Base-by-base conservation (phyloP, 78 protist species). In the Guillardia theta region DNA sequence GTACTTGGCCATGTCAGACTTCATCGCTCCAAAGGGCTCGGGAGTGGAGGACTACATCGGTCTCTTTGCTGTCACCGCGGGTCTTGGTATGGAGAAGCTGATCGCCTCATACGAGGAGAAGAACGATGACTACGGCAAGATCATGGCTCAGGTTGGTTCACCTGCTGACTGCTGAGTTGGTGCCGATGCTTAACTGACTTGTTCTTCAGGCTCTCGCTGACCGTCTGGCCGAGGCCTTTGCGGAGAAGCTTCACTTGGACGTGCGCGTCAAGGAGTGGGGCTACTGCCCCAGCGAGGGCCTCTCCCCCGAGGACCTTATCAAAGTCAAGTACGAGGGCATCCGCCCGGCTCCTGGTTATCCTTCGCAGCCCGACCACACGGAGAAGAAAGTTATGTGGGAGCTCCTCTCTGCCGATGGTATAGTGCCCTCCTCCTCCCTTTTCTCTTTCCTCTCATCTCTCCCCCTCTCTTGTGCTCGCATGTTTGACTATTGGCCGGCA, bases 341-440 rank as follows among this genome's bases (percentile, higher is more conserved):
- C 93, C 96, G 99, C 4, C 99, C 99, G 0, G 99, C 99, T 0
- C 99, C 99, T 0, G 99, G 99, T 43, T 99, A 99, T 92, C 99
- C 99, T 6, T 94, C 97, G 22, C 99, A 98, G 96, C 99, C 99
- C 4, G 99, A 99, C 96, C 99, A 99, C 96, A 98, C 98, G n/a
- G 99, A 98, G 94, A 98, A 98, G 97, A 24, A 15, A 33, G 92
- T 97, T 9, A 96, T 98, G 96, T 98, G 98, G 99, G 5, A n/a
- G 47, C 92, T 98, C 21, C 83, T 97, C 87, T 58, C 64, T 37
- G 92, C 92, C 36, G 6, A 70, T 3, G 62, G 18, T 53, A 21
- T 53, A 18, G 62, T 18, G 62, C 18, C 62, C n/a, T n/a, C n/a
- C n/a, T n/a, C n/a, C n/a, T n/a, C n/a, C n/a, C n/a, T n/a, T n/a